These are phyloP conservation scores for Schizopora paradoxa DNA, from an alignment of 1,284 basidiomycete species.

Conservation along the genomic window DNA sequence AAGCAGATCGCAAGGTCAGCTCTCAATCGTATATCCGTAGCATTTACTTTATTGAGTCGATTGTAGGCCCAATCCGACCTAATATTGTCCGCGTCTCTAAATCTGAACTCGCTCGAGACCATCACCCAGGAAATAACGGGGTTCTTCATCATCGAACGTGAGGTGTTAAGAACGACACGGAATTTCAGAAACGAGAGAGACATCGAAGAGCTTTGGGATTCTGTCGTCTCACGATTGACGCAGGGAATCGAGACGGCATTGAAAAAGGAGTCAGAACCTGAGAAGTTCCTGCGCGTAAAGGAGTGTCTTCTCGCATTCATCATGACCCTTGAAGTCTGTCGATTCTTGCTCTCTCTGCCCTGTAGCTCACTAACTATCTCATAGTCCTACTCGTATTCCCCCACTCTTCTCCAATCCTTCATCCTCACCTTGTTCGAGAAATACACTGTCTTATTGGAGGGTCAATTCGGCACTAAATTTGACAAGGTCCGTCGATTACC, in stretches of 20 bases:
- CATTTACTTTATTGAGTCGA: conserved; percentile 14
- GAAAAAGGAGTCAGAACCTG: conserved; percentile 74
- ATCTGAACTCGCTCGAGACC: conserved; percentile 41
- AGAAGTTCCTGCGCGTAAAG: conserved; percentile 81
- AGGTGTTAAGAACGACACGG: conserved; percentile 85
- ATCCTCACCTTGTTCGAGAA: conserved; percentile 87
- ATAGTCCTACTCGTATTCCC: conserved; percentile 84
- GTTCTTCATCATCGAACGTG: conserved; percentile 95
- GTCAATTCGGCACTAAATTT: conserved; percentile 79
- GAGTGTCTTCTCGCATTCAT: conserved; percentile 84
- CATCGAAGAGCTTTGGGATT: conserved; percentile 96
- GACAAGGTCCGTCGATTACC: conserved; percentile 54
- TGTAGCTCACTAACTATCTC: conserved; percentile 2
- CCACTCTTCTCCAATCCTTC: conserved; percentile 77
- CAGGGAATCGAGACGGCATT: conserved; percentile 74
- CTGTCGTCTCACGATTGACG: conserved; percentile 75
- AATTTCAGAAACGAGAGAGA: conserved; percentile 85
- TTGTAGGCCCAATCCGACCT: conserved; percentile 91
- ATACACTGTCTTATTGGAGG: conserved; percentile 80
- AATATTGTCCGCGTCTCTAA: conserved; percentile 74
- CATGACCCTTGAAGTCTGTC: conserved; percentile 83
- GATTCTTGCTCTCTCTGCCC: conserved; percentile 1
- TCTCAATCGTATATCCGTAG: conserved; percentile 9
- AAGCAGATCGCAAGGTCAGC: conserved; percentile 86
- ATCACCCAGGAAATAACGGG: conserved; percentile 95